Percentiles rank a stretch among this genome's conserved stretches.
Evolutionary conservation across 371 early-diverging fungal species (phyloP).

Genomic region (Mucor lusitanicus): DNA sequence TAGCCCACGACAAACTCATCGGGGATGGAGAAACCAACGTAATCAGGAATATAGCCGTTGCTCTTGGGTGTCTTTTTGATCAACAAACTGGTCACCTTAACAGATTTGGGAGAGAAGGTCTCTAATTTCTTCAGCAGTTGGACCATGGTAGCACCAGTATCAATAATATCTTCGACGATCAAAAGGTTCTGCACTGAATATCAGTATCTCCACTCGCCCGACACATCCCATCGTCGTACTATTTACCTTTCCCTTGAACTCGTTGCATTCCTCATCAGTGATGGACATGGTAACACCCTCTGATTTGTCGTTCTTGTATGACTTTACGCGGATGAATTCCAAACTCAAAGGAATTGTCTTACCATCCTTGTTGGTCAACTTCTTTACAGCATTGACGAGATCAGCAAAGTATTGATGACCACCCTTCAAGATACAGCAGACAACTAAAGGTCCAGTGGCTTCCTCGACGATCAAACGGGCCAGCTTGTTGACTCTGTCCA

Average conservation of each 20-base stretch:
- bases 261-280: conserved; percentile 81
- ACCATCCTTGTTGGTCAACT: conserved; percentile 72
- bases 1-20: conserved; percentile 89
- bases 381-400: conserved; percentile 85
- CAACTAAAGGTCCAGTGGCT: conserved; percentile 72
- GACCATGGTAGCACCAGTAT: conserved; percentile 92
- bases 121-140: conserved; percentile 71
- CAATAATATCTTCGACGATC: conserved; percentile 94
- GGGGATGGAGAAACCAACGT: conserved; percentile 90
- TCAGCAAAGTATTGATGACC: conserved; percentile 90
- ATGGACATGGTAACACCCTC: conserved; percentile 89
- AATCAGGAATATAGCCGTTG: conserved; percentile 87
- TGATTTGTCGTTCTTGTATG: conserved; percentile 81
- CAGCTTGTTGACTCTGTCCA: conserved; percentile 86
- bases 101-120: conserved; percentile 74
- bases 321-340: conserved; percentile 92
- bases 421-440: conserved; percentile 92
- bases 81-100: conserved; percentile 85
- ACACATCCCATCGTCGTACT: neutral
- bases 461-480: conserved; percentile 75
- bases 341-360: conserved; percentile 79
- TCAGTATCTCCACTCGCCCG: neutral
- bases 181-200: conserved; percentile 70
- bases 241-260: conserved; percentile 76
- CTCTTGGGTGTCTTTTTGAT: conserved; percentile 87